Base-by-base conservation (phyloP, 1,139 yeast species). In the Protomyces arabidopsidicola region DNA sequence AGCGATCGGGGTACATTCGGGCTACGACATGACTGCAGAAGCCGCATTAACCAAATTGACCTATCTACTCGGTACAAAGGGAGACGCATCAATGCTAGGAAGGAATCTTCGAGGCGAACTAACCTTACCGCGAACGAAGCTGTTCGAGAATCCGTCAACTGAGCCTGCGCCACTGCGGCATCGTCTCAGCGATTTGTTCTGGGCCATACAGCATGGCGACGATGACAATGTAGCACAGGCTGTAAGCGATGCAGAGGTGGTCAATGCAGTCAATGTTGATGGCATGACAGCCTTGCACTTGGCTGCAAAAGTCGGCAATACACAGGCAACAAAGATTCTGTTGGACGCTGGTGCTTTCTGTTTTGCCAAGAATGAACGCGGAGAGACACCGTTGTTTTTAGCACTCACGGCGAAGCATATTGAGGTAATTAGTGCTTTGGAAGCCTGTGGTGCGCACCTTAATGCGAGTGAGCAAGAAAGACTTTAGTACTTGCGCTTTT, bases 1-100 rank as follows among this genome's bases (percentile, higher is more conserved):
- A n/a, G 12, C 53, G 3, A 53, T 55, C n/a, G 64, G 64, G 5
- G 61, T 61, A 2, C 52, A 55, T 22, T 45, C 56, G 10, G 64
- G 64, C 27, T 55, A 35, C 20, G 60, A 61, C 27, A 55, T 61
- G 60, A 61, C 64, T 3, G 56, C 60, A 2, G 64, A 61, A 24
- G 51, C 61, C 14, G 64, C 64, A 2, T 24, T 61, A 36, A 61
- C 64, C 10, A 61, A 61, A 20, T 18, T 61, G 31, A n/a, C 64
- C 10, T 61, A 61, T 51, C 60, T 55, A 4, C 53, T 61, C 53
- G 60, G 60, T 10, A n/a, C 39, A 14, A n/a, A 12, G 14, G 56
- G 27, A 2, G 60, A 36, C 0, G 27, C 60, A n/a, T 34, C 27
- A 12, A n/a, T 55, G 35, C 22, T 61, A 36, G 31, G 56, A 24